phyloP scores from a whole-genome alignment of 768 basidiomycete species.

The Hirschioporus abietinus region DNA sequence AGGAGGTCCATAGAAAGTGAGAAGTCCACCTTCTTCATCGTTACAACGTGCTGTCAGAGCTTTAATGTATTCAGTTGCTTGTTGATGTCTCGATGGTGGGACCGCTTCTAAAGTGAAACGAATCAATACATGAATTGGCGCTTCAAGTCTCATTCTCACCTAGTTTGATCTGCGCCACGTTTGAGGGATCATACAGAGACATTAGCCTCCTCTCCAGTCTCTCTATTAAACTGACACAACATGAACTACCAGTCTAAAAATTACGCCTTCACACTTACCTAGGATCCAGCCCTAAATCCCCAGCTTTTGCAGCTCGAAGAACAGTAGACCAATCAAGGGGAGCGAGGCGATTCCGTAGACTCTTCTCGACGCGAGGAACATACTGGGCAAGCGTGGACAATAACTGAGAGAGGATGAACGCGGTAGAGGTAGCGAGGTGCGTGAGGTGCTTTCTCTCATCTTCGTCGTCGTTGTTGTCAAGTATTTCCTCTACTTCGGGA shows the following conservation, averaged over 20 bases:
- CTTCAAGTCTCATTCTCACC: no score
- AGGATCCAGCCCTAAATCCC: conserved; percentile 28
- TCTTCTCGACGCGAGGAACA: conserved; percentile 47
- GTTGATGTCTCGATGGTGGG: not conserved
- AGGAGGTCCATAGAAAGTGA: not conserved
- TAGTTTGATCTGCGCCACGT: not conserved
- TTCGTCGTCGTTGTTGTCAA: conserved; percentile 17
- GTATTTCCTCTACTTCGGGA: not conserved
- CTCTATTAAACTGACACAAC: conserved; percentile 17
- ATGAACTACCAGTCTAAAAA: not conserved
- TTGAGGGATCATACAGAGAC: conserved; percentile 21
- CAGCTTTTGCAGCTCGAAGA: conserved; percentile 44
- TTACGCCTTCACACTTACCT: conserved; percentile 3
- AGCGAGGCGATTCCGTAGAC: conserved; percentile 59
- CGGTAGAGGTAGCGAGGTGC: conserved; percentile 38
- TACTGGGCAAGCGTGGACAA: conserved; percentile 52
- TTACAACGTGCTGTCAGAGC: not conserved
- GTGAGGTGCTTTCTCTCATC: conserved; percentile 25
- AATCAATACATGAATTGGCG: no score
- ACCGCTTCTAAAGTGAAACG: not conserved
- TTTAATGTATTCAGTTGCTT: not conserved
- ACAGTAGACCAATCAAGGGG: conserved; percentile 62
- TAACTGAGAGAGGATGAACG: conserved; percentile 43
- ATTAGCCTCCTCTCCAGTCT: conserved; percentile 25
- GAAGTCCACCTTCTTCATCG: not conserved